Evolutionary conservation across 345 rosid genomes (phyloP).

Genomic region (Durio zibethinus): DNA sequence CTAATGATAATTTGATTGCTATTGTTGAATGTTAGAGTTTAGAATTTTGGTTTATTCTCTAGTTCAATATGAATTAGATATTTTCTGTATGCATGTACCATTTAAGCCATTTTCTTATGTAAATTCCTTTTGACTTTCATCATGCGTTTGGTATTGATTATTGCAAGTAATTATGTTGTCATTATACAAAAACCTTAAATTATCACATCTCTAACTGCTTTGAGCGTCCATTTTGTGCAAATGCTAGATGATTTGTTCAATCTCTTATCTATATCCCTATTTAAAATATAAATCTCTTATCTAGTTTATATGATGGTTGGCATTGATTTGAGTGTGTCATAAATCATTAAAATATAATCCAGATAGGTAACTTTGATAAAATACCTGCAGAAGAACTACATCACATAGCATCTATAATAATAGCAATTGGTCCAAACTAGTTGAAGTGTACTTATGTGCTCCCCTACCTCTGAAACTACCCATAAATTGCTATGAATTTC

Average conservation of each 20-base stretch:
- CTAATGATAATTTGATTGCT: neutral
- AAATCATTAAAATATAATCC: neutral
- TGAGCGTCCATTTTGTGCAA: neutral
- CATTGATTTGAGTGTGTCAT: neutral
- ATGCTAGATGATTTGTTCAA: neutral
- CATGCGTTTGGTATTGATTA: neutral
- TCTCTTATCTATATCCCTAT: neutral
- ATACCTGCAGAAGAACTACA: neutral
- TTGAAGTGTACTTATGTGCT: neutral
- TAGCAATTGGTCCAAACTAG: neutral
- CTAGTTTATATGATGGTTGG: neutral
- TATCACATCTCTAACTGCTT: neutral
- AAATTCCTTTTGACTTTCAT: neutral
- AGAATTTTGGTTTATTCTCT: neutral
- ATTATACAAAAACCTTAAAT: neutral
- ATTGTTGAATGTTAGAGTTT: neutral
- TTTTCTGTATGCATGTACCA: neutral
- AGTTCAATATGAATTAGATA: neutral
- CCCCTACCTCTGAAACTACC: neutral
- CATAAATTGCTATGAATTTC: too few species aligned
- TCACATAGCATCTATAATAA: neutral
- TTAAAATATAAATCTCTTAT: too few species aligned
- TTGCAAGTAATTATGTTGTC: neutral
- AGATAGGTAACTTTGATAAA: neutral
- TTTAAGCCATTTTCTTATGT: neutral